Evolutionary conservation across 2,329 filamentous ascomycete species (phyloP), one percentile per base, ranked within the genome.

Genomic region (Colletotrichum ledebouriae): DNA sequence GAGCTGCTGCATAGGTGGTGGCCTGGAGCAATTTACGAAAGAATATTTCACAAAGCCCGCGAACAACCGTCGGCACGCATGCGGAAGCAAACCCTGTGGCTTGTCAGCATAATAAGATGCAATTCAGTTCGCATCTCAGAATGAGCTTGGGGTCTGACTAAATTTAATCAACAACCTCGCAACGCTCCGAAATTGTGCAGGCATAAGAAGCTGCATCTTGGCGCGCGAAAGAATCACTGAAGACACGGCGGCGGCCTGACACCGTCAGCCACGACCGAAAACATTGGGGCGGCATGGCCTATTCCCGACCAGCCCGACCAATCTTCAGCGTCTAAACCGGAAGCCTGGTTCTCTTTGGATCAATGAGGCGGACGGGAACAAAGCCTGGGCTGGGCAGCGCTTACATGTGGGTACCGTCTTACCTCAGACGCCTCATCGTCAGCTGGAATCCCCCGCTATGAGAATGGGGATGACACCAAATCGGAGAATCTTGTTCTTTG

Each of bases 391-490:
- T 46, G 11, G 52, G 46, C 46, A 56, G 61, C 50, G 66, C 66
- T 69, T 69, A 69, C 66, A 50, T 59, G 55, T 29, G 49, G 66
- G 55, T 17, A 42, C 17, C 56, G 66, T 66, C 66, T 69, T 59
- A 69, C 66, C 50, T 69, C 66, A 69, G 61, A 65, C 37, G 47
- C 22, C 10, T 53, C 22, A 34, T 20, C 49, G 25, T 53, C 59
- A 41, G 59, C 59, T 61, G 52, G 29, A 34, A 2, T 12, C 20
- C 37, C 42, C 29, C 29, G 6, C 29, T 13, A 10, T 13, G 33
- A 9, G 29, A 29, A 29, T 29, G 29, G 4, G 6, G 25, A 29
- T 6, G 6, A 29, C 25, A 29, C 25, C 25, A 29, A 29, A 29
- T 29, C 4, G 25, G 22, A 60, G n/a, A 52, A n/a, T 7, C n/a